Percentiles rank a stretch among this genome's conserved stretches.
Conservation (phyloP, 441 rosid species). For the Gossypium trilobum region DNA sequence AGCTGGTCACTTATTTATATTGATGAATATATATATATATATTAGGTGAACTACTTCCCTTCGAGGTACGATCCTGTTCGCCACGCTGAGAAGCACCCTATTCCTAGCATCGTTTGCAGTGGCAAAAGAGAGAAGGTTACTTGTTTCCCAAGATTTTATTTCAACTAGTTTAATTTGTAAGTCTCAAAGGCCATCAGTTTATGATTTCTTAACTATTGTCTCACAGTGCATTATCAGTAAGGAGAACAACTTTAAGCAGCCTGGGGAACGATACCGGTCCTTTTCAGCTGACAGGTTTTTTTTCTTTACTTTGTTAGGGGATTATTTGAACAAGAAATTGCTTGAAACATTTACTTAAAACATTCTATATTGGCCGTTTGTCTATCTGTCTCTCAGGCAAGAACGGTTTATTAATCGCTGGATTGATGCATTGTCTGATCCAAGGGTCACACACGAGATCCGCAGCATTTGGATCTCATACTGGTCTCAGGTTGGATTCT, state of each 20-base stretch:
- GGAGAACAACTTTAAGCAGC: slow-evolving; percentile 88
- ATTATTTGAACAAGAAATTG: neutral
- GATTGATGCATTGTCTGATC: slow-evolving; percentile 62
- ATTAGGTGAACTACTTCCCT: slow-evolving; percentile 82
- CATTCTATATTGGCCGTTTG: neutral
- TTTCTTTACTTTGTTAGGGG: neutral
- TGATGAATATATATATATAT: slow-evolving; percentile 2
- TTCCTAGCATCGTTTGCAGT: slow-evolving; percentile 32
- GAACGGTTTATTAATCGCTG: slow-evolving; percentile 67
- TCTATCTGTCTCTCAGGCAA: slow-evolving; percentile 43
- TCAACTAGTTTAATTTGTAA: neutral
- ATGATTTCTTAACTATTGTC: slow-evolving; percentile 4
- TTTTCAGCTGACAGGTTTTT: slow-evolving; percentile 65
- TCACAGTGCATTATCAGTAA: slow-evolving; percentile 55
- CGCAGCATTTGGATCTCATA: slow-evolving; percentile 77
- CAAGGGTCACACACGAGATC: slow-evolving; percentile 70
- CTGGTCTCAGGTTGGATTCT: slow-evolving; percentile 66
- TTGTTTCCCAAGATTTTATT: neutral
- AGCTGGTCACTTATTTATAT: neutral
- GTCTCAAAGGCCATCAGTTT: neutral
- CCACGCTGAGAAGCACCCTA: slow-evolving; percentile 61
- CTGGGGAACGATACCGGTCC: slow-evolving; percentile 76
- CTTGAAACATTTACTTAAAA: neutral
- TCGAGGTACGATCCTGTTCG: slow-evolving; percentile 74
- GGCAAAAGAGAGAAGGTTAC: slow-evolving; percentile 76